phyloP scores from a whole-genome alignment of 2,329 filamentous ascomycete genomes.

The Diaporthe sp. region DNA sequence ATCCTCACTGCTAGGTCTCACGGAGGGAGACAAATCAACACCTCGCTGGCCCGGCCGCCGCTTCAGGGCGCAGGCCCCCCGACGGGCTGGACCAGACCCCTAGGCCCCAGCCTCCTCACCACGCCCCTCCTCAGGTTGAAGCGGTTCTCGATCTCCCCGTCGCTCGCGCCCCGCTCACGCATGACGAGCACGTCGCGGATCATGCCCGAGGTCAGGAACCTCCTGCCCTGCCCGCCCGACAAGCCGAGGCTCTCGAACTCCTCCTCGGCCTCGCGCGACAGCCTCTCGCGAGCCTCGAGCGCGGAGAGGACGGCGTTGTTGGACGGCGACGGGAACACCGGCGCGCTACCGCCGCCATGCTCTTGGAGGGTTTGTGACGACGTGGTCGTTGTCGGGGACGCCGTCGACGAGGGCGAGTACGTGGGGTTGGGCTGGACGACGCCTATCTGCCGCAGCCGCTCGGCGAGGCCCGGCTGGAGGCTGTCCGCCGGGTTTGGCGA shows the following conservation, averaged over 20 bases:
- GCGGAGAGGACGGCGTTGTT: constrained; percentile 62
- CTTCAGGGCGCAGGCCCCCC: constrained; percentile 39
- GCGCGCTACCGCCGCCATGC: constrained; percentile 37
- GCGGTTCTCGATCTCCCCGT: constrained; percentile 59
- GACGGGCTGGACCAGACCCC: constrained; percentile 55
- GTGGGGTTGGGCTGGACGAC: constrained; percentile 67
- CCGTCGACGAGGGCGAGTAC: constrained; percentile 65
- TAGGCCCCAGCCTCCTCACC: constrained; percentile 58
- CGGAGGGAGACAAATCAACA: neutral
- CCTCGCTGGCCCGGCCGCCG: too few relatives aligned
- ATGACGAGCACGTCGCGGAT: constrained; percentile 61
- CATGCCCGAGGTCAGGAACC: constrained; percentile 62
- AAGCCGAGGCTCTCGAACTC: constrained; percentile 58
- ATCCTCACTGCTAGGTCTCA: neutral
- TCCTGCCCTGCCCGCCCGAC: constrained; percentile 50
- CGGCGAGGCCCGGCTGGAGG: constrained; percentile 59
- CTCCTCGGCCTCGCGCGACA: constrained; percentile 58
- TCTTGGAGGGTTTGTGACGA: constrained; percentile 30
- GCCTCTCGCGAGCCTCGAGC: constrained; percentile 59
- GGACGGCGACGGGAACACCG: constrained; percentile 47
- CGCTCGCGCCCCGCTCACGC: constrained; percentile 53
- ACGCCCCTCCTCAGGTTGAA: constrained; percentile 60
- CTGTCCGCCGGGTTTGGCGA: constrained; percentile 42
- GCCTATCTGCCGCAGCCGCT: constrained; percentile 67
- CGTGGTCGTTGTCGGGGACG: constrained; percentile 42